Base-by-base conservation (phyloP, 2,329 filamentous ascomycete species). In the Trichoderma sp. region DNA sequence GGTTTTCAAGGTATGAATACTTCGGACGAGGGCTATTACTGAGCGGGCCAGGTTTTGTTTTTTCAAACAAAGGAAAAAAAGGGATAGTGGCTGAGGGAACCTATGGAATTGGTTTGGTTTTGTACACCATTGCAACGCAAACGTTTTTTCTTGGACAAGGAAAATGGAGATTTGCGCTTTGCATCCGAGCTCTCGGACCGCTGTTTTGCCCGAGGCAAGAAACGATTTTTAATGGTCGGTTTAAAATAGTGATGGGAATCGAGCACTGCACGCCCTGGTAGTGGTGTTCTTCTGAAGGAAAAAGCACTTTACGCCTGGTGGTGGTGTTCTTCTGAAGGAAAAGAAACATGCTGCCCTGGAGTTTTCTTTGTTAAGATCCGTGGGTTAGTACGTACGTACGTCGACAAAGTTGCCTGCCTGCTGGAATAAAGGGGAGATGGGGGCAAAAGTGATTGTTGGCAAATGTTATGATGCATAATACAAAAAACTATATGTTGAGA, bases 41-140 rank as follows among this genome's bases (percentile, higher is more conserved):
- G 55, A 47, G 67, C 30, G 36, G 34, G 57, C 30, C 28, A 53
- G 57, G 67, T 53, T 30, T 20, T 50, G n/a, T 43, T 43, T 43
- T 43, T 43, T n/a, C 8, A n/a, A 43, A 17, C 15, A 43, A 43
- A 32, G 32, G 32, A 68, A 47, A 26, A 61, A 61, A 15, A 61
- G 20, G 57, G 36, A 53, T 53, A 20, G 28, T 61, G 43, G 39
- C 39, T 47, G 30, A 36, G 57, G 39, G 57, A 20, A 30, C 64
- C 23, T 20, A 36, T 11, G 57, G 30, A 61, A 62, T 69, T 69
- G 57, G 64, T 58, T 67, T 69, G 57, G 64, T 67, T 69, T 69
- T 62, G 67, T 69, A 69, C 67, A 62, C 67, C 67, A 23, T 20
- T 69, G 67, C 67, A 69, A 53, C 67, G 57, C 67, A 62, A 15